Conservation (phyloP, 257 asterid genomes). For the Perilla frutescens region DNA sequence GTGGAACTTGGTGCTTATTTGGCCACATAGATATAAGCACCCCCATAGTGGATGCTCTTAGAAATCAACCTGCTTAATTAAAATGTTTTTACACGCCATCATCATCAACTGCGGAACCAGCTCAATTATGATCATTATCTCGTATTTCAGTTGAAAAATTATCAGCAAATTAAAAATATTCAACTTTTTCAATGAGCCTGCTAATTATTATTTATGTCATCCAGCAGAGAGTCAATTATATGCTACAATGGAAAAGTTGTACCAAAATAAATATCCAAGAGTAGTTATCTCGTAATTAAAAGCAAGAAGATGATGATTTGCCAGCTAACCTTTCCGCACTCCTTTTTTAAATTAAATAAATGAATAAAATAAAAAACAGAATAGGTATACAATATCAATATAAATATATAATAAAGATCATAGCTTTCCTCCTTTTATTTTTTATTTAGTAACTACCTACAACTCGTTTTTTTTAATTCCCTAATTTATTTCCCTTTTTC, state of each 20-base stretch:
- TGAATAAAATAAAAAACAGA: neutral
- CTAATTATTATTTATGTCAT: neutral
- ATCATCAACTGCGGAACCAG: slow-evolving; percentile 25
- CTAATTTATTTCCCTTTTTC: no score
- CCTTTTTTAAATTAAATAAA: slow-evolving; percentile 4
- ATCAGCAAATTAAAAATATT: neutral
- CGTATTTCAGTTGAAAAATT: slow-evolving; percentile 1
- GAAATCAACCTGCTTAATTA: no score
- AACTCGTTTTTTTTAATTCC: no score
- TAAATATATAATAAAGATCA: slow-evolving; percentile 29
- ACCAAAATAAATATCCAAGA: slow-evolving; percentile 9
- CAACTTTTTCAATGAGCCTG: neutral
- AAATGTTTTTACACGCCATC: slow-evolving; percentile 5
- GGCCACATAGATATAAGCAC: no score
- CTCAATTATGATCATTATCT: neutral
- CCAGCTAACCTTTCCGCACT: slow-evolving; percentile 35
- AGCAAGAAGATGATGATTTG: slow-evolving; percentile 34
- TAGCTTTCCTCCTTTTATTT: neutral
- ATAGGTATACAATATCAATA: slow-evolving; percentile 20
- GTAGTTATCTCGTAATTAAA: slow-evolving; percentile 32
- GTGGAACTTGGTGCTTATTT: no score
- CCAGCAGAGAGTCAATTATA: neutral
- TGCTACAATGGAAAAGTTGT: slow-evolving; percentile 20
- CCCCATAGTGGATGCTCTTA: no score
- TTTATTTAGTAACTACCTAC: neutral